phyloP scores from a whole-genome alignment of 768 basidiomycete species.

The Rubroboletus pulcherrimus region DNA sequence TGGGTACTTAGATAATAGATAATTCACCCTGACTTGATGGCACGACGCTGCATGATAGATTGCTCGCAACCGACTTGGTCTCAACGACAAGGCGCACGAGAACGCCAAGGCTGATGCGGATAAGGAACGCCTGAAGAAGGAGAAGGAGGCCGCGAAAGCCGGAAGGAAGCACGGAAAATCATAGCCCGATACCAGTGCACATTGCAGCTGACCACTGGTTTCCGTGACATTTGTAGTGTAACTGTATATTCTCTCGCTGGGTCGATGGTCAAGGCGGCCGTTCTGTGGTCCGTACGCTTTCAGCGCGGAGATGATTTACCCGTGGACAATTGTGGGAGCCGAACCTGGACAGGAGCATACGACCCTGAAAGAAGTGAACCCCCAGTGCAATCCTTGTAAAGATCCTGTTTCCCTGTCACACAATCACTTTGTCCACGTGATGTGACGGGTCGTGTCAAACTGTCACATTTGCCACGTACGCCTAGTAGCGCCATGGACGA shows the following conservation, averaged over 20 bases:
- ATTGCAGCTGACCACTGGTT: background rate
- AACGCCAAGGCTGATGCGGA: conserved; percentile 66
- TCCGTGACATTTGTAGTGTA: background rate
- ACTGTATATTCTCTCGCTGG: background rate
- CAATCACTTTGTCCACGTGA: conserved; percentile 19
- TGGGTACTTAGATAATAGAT: conserved; percentile 31
- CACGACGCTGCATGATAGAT: conserved; percentile 49
- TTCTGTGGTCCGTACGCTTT: background rate
- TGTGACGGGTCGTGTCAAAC: conserved; percentile 25
- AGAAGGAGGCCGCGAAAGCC: conserved; percentile 48
- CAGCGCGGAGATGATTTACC: conserved; percentile 15
- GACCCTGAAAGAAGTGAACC: background rate
- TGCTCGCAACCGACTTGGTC: conserved; percentile 82
- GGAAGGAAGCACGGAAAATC: conserved; percentile 34
- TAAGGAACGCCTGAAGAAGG: conserved; percentile 54
- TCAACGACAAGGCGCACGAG: conserved; percentile 86
- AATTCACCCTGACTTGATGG: background rate
- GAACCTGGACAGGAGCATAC: conserved; percentile 3
- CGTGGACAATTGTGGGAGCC: conserved; percentile 10
- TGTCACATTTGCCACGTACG: conserved; percentile 12
- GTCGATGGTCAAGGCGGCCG: background rate
- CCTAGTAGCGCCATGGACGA: conserved; percentile 26
- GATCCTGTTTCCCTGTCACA: background rate
- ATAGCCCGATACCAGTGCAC: conserved; percentile 14
- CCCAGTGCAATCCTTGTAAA: background rate